A percentile compares a stretch with the other conserved stretches of the same genome.
Evolutionary conservation across 2,329 filamentous ascomycete genomes (phyloP).

Genomic region (Cryphonectria carpinicola): DNA sequence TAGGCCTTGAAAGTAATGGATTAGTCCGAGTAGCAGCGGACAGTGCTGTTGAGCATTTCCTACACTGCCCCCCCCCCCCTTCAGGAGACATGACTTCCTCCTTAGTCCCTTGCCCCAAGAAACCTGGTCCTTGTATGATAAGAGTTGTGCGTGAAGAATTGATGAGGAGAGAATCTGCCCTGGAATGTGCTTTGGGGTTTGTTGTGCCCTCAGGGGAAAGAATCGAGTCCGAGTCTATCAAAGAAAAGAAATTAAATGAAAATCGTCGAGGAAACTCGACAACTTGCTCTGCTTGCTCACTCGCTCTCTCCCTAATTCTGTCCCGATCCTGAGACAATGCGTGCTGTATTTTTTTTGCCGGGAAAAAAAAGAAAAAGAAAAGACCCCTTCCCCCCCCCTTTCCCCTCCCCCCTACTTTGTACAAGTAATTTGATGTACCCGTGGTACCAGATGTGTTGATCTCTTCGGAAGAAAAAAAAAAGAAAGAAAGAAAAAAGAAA

Average conservation of each 20-base stretch:
- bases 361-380: too few species aligned
- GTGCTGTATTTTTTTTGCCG: background rate
- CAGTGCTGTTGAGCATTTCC: background rate
- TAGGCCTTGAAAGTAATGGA: too few species aligned
- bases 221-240: too few species aligned
- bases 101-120: too few species aligned
- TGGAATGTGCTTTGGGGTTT: background rate
- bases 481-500: too few species aligned
- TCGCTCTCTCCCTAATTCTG: slow-evolving; percentile 2
- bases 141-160: background rate
- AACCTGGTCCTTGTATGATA: background rate
- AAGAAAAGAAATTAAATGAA: background rate
- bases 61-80: too few species aligned
- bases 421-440: background rate
- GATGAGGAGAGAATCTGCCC: background rate
- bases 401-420: background rate
- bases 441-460: background rate
- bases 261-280: background rate
- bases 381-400: background rate
- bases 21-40: too few species aligned
- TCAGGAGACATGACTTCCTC: too few species aligned
- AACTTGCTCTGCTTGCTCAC: background rate
- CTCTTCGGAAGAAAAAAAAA: background rate
- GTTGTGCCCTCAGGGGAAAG: too few species aligned
- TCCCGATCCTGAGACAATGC: background rate